phyloP scores from a whole-genome alignment of 768 basidiomycete species.

The Coprinellus aureogranulatus region DNA sequence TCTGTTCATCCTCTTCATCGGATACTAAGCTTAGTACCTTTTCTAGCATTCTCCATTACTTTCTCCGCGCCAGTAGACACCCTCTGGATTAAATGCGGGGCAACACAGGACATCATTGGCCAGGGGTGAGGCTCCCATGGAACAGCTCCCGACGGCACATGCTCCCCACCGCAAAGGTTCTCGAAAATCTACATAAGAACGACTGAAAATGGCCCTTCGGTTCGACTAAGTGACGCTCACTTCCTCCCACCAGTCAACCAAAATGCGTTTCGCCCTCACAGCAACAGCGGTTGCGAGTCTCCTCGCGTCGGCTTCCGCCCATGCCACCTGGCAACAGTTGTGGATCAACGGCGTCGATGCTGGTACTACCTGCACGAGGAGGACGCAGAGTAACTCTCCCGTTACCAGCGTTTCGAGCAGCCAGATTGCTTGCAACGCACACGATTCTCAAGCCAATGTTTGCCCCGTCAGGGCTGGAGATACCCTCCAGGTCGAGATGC shows the following conservation, averaged over 20 bases:
- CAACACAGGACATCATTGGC: background rate
- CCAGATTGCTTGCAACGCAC: constrained; percentile 49
- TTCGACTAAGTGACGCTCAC: background rate
- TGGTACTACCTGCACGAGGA: constrained; percentile 44
- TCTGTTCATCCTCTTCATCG: background rate
- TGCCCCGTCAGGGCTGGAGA: constrained; percentile 50
- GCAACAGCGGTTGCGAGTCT: constrained; percentile 28
- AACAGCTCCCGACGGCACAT: background rate
- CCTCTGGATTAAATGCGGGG: constrained; percentile 1
- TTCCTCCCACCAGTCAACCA: background rate
- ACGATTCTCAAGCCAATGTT: constrained; percentile 31
- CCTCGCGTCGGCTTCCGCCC: constrained; percentile 41
- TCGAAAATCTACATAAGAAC: background rate
- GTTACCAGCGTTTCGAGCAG: constrained; percentile 38
- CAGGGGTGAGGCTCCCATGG: background rate
- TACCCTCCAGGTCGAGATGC: constrained; percentile 51
- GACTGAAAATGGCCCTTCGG: background rate
- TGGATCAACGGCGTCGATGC: constrained; percentile 52
- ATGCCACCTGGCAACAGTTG: constrained; percentile 54
- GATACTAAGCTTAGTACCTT: background rate
- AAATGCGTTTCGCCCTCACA: constrained; percentile 1
- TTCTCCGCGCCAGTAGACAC: background rate
- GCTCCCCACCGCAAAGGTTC: background rate
- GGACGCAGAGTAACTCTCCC: constrained; percentile 45
- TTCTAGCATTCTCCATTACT: background rate